Evolutionary conservation across 768 basidiomycete genomes (phyloP), one percentile per base, ranked within the genome.

Genomic region (Amanita polypyramis): DNA sequence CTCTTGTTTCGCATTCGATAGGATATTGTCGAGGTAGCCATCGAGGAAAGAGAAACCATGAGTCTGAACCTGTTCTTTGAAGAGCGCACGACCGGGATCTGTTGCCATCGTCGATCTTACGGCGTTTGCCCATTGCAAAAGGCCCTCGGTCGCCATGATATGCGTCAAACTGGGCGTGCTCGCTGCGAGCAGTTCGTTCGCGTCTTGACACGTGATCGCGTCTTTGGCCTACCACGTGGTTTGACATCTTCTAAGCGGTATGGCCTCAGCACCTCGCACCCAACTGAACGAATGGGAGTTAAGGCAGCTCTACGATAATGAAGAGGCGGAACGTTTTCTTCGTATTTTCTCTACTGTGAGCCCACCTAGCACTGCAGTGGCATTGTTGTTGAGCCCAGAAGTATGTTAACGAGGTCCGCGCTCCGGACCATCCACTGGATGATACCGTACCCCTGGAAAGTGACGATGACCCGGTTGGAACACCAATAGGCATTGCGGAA

Each of bases 1-100:
- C 87, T 79, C 85, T 63, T 80, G 72, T 57, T 76, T 79, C 30
- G 75, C 73, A 29, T 82, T 79, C 2, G 73, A 70, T 29, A 85
- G 66, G 50, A 90, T 86, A 55, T 77, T 78, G 55, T 83, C 80
- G 37, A 89, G 65, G 58, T 89, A 90, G 57, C 81, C 79, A 52
- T 88, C 80, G 36, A 91, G 74, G 61, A 89, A 90, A 53, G 79
- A 70, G 62, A 88, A 85, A 2, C 85, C 88, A 51, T 86, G 79
- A 2, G 70, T 74, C 43, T 85, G 81, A 32, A 89, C 74, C 57
- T 88, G 82, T 43, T 82, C 79, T 46, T 83, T 75, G 55, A 91
- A 79, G 42, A 76, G 65, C 54, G 82, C 73, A 11, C 83, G 76
- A 19, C 80, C 84, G 46, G 82, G 75, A 59, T 90, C 88, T 42